These are phyloP conservation scores for Tetrahymena borealis DNA, from an alignment of 73 alveolate species.

Conservation along the genomic window DNA sequence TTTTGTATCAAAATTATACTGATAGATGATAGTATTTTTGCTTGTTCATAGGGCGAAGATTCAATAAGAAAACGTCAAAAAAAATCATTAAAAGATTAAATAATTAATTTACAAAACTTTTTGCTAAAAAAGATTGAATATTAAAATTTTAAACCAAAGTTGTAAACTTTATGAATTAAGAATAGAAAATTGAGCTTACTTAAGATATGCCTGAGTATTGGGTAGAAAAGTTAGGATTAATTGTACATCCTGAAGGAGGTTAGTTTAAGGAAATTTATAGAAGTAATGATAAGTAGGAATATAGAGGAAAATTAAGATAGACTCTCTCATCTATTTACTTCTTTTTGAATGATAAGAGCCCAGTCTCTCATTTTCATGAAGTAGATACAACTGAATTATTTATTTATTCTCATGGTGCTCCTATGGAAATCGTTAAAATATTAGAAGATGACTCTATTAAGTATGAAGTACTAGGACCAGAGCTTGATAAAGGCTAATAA, in stretches of 20 bases:
- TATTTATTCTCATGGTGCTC: not conserved
- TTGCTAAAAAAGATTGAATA: too few species aligned
- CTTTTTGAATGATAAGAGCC: not conserved
- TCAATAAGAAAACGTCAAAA: too few species aligned
- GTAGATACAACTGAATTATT: not conserved
- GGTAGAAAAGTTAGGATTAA: not conserved
- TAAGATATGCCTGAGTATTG: not conserved
- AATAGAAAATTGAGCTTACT: not conserved
- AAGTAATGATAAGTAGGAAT: not conserved
- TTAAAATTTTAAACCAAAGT: too few species aligned
- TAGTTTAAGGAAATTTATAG: not conserved
- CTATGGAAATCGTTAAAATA: not conserved
- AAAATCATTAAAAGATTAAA: too few species aligned
- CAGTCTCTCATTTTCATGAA: not conserved
- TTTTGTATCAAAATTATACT: too few species aligned
- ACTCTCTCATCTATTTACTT: not conserved
- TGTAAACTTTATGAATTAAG: too few species aligned
- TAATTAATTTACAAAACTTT: too few species aligned
- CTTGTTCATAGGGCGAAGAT: too few species aligned
- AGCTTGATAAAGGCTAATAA: not conserved
- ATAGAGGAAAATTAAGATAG: not conserved
- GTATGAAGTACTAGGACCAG: not conserved
- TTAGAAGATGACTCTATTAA: not conserved
- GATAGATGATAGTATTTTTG: too few species aligned
- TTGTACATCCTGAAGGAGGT: not conserved